Evolutionary conservation across 1,139 yeast genomes (phyloP), one percentile per base, ranked within the genome.

Genomic region (Debaryomyces sp.): DNA sequence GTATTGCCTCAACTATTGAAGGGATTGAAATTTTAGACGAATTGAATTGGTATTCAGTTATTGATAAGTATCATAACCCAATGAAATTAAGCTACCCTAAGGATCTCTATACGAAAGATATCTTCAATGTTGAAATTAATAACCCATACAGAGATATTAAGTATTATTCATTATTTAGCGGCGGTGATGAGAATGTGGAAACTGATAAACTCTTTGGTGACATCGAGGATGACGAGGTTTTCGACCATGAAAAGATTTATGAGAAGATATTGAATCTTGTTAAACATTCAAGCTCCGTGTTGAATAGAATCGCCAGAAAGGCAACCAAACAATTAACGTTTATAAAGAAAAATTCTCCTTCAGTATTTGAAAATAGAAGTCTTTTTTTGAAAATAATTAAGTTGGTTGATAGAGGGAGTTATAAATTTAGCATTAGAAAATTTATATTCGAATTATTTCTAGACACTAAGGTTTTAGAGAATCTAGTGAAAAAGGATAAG

Each of bases 11-110:
- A 17, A 89, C 96, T 0, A 73, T 73, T 32, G 92, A 89, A 58
- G 98, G 98, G 0, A 77, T 84, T 30, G 97, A 91, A 58, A 82
- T 91, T n/a, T 69, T 92, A 46, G 96, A 89, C 60, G 96, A 90
- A 58, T 70, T 78, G 47, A 84, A 84, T 1, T 92, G 97, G 97
- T 72, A 73, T 24, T 80, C 87, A 17, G 82, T 82, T 22, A 64
- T 80, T 36, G 81, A 84, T 51, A 70, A 75, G 4, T 77, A 77
- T 57, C 77, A 80, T 13, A 66, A 70, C 6, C 84, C 91, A 1
- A 60, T 76, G 22, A 84, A 89, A 8, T 66, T 85, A 38, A 73
- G 84, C 13, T 67, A 82, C 40, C 91, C 92, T 0, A 58, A 55
- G 24, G 55, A 54, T 5, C 49, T 57, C 5, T 41, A 55, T 9